Base-by-base conservation (phyloP, 2,329 filamentous ascomycete species). In the Ceratocystis albifundus region DNA sequence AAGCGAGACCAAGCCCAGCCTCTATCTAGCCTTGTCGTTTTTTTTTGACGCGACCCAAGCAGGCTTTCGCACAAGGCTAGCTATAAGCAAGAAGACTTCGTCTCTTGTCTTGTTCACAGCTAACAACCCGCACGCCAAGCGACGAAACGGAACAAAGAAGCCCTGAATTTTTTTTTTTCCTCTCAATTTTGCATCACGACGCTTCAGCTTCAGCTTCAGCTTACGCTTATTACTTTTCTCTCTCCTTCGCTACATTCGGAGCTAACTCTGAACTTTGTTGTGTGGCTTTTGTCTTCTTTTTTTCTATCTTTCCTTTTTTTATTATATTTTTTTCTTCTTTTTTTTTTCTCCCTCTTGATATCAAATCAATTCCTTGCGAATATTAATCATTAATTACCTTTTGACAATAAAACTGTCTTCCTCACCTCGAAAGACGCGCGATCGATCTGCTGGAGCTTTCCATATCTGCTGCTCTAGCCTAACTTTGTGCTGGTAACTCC, bases 11-110 rank as follows among this genome's bases (percentile, higher is more conserved):
- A 41, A 41, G 36, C 36, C 10, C 36, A 41, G 36, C 36, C 36
- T 41, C 4, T 41, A 41, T 41, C 4, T 41, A 41, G 36, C 36
- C 36, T 41, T 41, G 36, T 41, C 36, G 4, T 15, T 41, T 41
- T 41, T 41, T 28, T 63, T 63, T 63, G 61, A 63, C 61, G 61
- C 61, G 61, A 63, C 61, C 41, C 46, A 20, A 45, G 44, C 36
- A 59, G 55, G n/a, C 61, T 63, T 62, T 41, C 36, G 36, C 36
- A 41, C 36, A 41, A 41, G 36, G 36, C 36, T 12, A 41, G 36
- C 44, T 15, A n/a, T 15, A 20, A 25, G 28, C 55, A 36, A 62
- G 36, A 28, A 36, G 28, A 12, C 55, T 55, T 6, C 20, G 7
- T 55, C 25, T 55, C 25, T 63, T 20, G n/a, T 55, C 25, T 63